A percentile compares a stretch with the other conserved stretches of the same genome.
Conservation (phyloP, 208 protist genomes). For the Crithidia fasciculata region DNA sequence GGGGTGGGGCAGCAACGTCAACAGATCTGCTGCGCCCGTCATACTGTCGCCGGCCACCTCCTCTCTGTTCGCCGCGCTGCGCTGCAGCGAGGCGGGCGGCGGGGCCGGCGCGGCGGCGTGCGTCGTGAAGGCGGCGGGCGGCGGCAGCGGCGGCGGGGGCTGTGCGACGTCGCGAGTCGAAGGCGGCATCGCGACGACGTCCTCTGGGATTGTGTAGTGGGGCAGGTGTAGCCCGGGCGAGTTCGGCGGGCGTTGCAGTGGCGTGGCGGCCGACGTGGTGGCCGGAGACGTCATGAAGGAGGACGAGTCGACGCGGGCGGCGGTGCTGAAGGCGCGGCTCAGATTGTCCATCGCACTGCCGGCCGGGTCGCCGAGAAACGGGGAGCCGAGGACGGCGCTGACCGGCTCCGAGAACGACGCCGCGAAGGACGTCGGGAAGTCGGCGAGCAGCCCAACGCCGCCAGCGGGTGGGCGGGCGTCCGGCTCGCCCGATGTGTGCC, state of each 20-base stretch:
- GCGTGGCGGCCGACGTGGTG: conserved; percentile 18
- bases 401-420: conserved; percentile 29
- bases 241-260: conserved; percentile 26
- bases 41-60: conserved; percentile 4
- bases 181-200: conserved; percentile 20
- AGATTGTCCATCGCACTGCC: conserved; percentile 28
- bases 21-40: conserved; percentile 9
- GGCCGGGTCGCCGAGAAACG: conserved; percentile 20
- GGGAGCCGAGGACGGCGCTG: conserved; percentile 15
- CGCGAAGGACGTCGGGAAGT: conserved; percentile 36
- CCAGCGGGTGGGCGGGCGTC: conserved; percentile 3
- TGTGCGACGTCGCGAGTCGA: conserved; percentile 1
- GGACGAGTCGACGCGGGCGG: conserved; percentile 23
- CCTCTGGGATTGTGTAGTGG: conserved; percentile 12
- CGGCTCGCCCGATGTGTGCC: conserved; percentile 33
- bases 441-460: conserved; percentile 16
- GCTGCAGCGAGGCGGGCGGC: conserved; percentile 13
- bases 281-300: conserved; percentile 31
- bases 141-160: conserved; percentile 1
- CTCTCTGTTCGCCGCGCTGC: conserved; percentile 1
- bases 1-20: conserved; percentile 13
- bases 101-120: conserved; percentile 2
- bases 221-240: conserved; percentile 20
- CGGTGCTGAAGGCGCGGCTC: conserved; percentile 38
- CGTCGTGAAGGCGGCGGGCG: not conserved